These are phyloP conservation scores for Dipodascus geniculatus DNA, from an alignment of 805 yeast genomes.

Conservation along the genomic window DNA sequence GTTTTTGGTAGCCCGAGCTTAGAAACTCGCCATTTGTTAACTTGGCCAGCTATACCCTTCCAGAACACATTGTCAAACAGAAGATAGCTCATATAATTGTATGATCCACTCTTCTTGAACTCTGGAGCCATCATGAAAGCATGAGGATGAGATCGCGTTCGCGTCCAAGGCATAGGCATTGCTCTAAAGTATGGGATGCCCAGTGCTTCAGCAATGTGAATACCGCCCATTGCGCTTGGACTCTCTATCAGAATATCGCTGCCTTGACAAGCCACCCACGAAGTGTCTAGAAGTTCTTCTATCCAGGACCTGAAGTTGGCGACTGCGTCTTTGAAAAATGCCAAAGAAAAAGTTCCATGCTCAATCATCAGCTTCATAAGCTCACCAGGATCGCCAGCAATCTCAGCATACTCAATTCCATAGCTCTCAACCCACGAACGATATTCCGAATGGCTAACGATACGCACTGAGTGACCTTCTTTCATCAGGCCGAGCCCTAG, in stretches of 20 bases:
- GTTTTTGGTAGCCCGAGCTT: slow-evolving; percentile 57
- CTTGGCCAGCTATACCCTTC: slow-evolving; percentile 85
- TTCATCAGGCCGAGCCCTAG: slow-evolving; percentile 60
- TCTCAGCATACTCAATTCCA: slow-evolving; percentile 54
- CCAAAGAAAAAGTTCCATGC: slow-evolving; percentile 77
- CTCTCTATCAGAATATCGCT: slow-evolving; percentile 82
- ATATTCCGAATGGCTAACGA: slow-evolving; percentile 81
- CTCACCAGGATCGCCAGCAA: slow-evolving; percentile 91
- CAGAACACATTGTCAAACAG: slow-evolving; percentile 88
- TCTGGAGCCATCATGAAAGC: slow-evolving; percentile 88
- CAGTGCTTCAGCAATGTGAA: slow-evolving; percentile 88
- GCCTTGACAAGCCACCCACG: slow-evolving; percentile 85
- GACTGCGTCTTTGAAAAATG: slow-evolving; percentile 75
- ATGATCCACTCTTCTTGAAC: slow-evolving; percentile 83
- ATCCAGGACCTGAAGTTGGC: slow-evolving; percentile 76
- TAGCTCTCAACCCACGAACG: slow-evolving; percentile 57
- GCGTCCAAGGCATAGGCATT: slow-evolving; percentile 97
- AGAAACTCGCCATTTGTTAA: slow-evolving; percentile 77
- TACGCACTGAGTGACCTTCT: slow-evolving; percentile 78
- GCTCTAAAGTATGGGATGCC: slow-evolving; percentile 87
- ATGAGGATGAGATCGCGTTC: slow-evolving; percentile 92
- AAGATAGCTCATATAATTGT: slow-evolving; percentile 85
- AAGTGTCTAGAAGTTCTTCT: slow-evolving; percentile 48
- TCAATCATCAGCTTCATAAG: slow-evolving; percentile 86
- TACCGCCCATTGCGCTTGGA: slow-evolving; percentile 94